Percentiles rank a stretch among this genome's conserved stretches.
Evolutionary conservation across 1,284 basidiomycete species (phyloP).

Genomic region (Pulchroboletus neoregius): DNA sequence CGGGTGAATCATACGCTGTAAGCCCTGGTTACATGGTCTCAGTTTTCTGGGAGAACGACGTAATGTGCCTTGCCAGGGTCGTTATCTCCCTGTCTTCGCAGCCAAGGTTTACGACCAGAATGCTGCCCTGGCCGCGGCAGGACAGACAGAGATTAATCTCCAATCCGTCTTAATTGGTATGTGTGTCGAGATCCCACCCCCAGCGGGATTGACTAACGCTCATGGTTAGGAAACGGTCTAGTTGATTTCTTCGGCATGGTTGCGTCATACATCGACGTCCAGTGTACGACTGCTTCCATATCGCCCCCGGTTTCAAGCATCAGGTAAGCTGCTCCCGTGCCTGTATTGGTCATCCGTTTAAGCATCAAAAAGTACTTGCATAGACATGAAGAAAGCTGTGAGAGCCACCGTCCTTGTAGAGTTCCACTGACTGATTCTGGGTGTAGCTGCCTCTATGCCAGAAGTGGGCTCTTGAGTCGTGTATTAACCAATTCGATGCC

Average conservation of each 20-base stretch:
- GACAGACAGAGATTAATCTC: conserved; percentile 72
- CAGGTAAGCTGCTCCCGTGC: conserved; percentile 1
- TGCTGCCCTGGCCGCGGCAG: conserved; percentile 47
- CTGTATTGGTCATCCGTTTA: conserved; percentile 24
- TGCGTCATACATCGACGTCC: conserved; percentile 44
- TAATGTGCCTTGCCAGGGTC: conserved; percentile 45
- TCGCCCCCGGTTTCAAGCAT: conserved; percentile 31
- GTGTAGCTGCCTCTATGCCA: conserved; percentile 43
- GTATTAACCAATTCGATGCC: conserved; percentile 46
- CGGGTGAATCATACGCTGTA: conserved; percentile 56
- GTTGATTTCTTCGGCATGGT: conserved; percentile 43
- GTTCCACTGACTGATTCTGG: neutral
- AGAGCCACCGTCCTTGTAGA: conserved; percentile 4
- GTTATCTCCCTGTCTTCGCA: conserved; percentile 81
- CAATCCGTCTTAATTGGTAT: conserved; percentile 76
- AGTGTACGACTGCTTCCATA: conserved; percentile 44
- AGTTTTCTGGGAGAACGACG: neutral
- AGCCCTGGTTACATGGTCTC: conserved; percentile 11
- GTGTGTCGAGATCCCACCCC: conserved; percentile 16
- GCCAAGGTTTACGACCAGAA: conserved; percentile 77
- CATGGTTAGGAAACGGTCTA: conserved; percentile 49
- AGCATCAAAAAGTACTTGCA: conserved; percentile 36
- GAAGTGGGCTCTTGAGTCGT: conserved; percentile 43
- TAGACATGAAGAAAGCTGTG: conserved; percentile 46
- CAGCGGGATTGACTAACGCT: neutral